Conservation (phyloP, 306 rosid genomes). For the Quercus variabilis region DNA sequence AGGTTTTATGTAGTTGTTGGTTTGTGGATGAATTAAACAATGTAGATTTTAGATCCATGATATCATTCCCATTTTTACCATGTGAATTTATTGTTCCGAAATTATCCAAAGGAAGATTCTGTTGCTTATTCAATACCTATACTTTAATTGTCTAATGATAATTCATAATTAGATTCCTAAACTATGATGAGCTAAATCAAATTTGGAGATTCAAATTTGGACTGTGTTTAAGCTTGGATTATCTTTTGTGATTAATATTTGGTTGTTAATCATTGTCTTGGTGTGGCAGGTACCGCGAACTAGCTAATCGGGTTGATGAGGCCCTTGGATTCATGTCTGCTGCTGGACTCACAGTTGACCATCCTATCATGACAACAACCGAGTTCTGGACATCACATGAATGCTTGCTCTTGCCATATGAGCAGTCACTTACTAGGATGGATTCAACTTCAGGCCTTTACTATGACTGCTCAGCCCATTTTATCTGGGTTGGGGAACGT, state of each 20-base stretch:
- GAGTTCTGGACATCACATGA: constrained; percentile 99
- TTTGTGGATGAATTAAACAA: not conserved
- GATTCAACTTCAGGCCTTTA: constrained; percentile 92
- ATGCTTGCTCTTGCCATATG: constrained; percentile 91
- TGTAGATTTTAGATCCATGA: not conserved
- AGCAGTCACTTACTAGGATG: constrained; percentile 92
- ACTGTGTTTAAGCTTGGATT: not conserved
- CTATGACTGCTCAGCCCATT: constrained; percentile 98
- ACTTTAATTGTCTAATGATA: not conserved
- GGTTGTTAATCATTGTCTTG: constrained; percentile 16
- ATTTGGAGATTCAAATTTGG: not conserved
- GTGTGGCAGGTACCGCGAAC: constrained; percentile 80
- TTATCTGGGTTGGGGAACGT: constrained; percentile 95
- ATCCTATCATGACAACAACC: constrained; percentile 93
- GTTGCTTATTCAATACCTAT: not conserved
- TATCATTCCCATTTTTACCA: not conserved
- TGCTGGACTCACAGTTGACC: constrained; percentile 93
- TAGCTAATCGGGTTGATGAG: constrained; percentile 93
- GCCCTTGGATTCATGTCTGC: constrained; percentile 99
- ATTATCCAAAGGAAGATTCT: not conserved
- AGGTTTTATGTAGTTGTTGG: not conserved
- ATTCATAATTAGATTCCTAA: too few relatives aligned
- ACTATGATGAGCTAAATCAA: not conserved
- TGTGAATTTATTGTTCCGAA: not conserved
- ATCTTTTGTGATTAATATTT: not conserved